Evolutionary conservation across 192 early-diverging fungal species (phyloP).

Genomic region (Spizellomyces sp.): DNA sequence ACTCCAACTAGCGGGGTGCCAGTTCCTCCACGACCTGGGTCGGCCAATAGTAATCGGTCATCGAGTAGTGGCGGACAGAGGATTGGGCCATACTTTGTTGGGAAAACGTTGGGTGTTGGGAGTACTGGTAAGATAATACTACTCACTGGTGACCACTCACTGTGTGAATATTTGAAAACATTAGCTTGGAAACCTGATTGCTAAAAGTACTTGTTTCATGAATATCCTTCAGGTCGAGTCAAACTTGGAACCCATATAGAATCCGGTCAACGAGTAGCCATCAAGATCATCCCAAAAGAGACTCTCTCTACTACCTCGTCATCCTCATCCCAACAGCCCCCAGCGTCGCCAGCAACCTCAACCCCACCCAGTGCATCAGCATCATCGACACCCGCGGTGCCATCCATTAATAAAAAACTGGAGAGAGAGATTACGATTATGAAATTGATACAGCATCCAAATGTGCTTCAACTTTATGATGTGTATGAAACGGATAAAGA

Average conservation of each 20-base stretch:
- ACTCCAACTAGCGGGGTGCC: neutral
- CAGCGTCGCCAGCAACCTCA: neutral
- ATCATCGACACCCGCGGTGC: neutral
- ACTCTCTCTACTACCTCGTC: slow-evolving; percentile 14
- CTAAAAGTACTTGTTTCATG: neutral
- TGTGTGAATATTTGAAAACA: neutral
- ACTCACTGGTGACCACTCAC: too few species aligned
- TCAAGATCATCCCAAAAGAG: slow-evolving; percentile 59
- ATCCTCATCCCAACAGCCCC: neutral
- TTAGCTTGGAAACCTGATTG: neutral
- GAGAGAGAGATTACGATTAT: slow-evolving; percentile 65
- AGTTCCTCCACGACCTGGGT: neutral
- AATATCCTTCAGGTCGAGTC: slow-evolving; percentile 43
- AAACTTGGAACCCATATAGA: slow-evolving; percentile 56
- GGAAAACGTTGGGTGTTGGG: slow-evolving; percentile 58
- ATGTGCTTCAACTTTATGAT: slow-evolving; percentile 59
- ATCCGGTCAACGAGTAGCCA: slow-evolving; percentile 50
- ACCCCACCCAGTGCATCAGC: neutral
- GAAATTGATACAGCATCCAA: slow-evolving; percentile 62
- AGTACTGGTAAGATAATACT: slow-evolving; percentile 46
- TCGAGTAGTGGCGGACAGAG: slow-evolving; percentile 28
- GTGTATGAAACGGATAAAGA: slow-evolving; percentile 61
- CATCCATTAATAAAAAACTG: slow-evolving; percentile 47
- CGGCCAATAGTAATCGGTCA: neutral
- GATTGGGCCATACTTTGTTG: slow-evolving; percentile 56